Base-by-base conservation (phyloP, 139 green algal species). In the Desmodesmus armatus region DNA sequence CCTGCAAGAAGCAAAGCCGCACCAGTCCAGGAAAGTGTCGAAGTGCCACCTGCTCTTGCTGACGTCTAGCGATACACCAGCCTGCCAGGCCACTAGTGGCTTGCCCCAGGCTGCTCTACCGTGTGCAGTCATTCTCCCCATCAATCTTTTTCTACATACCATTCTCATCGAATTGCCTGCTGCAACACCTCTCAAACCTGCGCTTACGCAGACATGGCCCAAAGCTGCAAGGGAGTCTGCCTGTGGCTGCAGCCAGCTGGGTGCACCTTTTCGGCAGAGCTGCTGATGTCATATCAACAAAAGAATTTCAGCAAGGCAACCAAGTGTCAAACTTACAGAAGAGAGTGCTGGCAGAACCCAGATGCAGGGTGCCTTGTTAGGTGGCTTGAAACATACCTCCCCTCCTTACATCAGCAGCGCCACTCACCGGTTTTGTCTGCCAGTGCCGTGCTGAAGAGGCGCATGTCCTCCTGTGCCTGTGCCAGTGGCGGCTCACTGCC, bases 391-490 rank as follows among this genome's bases (percentile, higher is more conserved):
- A 23, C n/a, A 5, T n/a, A 63, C n/a, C 7, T 60, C n/a, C 41
- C n/a, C 43, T 23, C 23, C 41, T 37, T 53, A 5, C 9, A 49
- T 3, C 37, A 3, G 49, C 5, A 35, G 6, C 33, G 5, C 17
- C 37, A 72, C 80, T 86, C 25, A 86, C 72, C 58, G 41, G 77
- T 63, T 67, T 77, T 87, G 41, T 87, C 72, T 39, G 41, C 72
- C 29, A 87, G 72, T 25, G 39, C 71, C 17, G 82, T 43, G 27
- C 53, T 65, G 58, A 82, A 69, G 40, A 87, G 72, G 2, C 82
- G 55, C 82, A 87, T 66, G 55, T 87, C 82, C 31, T 87, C 82
- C 60, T 87, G 55, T 0, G 71, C 82, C 5, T 75, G 62, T 39
- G 78, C 63, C 29, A 84, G 47, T 3, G 17, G 37, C 11, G 78